Evolutionary conservation across 208 protist genomes (phyloP).

Genomic region (Kentomonas sorsogonicus): DNA sequence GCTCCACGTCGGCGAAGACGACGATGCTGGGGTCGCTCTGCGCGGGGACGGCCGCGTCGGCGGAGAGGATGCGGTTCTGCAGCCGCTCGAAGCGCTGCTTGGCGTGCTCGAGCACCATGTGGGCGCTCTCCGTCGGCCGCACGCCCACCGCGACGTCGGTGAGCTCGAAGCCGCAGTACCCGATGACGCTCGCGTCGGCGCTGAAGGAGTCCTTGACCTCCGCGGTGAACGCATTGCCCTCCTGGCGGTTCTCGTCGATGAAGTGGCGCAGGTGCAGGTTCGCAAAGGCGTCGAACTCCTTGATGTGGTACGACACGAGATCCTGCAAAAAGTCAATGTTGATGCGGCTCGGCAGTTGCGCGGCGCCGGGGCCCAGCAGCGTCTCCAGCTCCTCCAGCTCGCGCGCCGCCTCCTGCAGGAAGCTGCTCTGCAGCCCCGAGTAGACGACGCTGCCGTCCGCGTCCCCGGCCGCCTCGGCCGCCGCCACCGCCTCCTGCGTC

Average conservation of each 20-base stretch:
- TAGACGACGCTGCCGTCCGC: conserved; percentile 44
- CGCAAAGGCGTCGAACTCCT: conserved; percentile 79
- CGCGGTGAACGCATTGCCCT: conserved; percentile 50
- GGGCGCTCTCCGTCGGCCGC: conserved; percentile 50
- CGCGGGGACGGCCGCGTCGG: conserved; percentile 33
- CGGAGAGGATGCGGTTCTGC: conserved; percentile 52
- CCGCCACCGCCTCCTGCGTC: conserved; percentile 15
- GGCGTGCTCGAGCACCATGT: conserved; percentile 75
- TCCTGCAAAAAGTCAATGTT: conserved; percentile 66
- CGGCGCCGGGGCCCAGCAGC: conserved; percentile 34
- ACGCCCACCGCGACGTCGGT: conserved; percentile 80
- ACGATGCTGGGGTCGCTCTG: conserved; percentile 1
- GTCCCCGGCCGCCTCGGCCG: conserved; percentile 16
- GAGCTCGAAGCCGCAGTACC: conserved; percentile 53
- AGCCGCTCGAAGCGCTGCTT: conserved; percentile 37
- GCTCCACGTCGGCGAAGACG: conserved; percentile 18
- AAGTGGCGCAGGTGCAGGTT: conserved; percentile 57
- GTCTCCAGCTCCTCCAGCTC: conserved; percentile 61
- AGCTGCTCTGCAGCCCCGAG: conserved; percentile 53
- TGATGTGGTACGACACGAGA: conserved; percentile 69
- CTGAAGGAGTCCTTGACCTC: conserved; percentile 49
- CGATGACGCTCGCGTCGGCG: conserved; percentile 32
- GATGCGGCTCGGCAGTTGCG: conserved; percentile 50
- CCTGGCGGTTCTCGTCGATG: conserved; percentile 64
- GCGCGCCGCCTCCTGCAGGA: conserved; percentile 47